Evolutionary conservation across 106 monocot genomes (phyloP).

Genomic region (Platanthera zijinensis): DNA sequence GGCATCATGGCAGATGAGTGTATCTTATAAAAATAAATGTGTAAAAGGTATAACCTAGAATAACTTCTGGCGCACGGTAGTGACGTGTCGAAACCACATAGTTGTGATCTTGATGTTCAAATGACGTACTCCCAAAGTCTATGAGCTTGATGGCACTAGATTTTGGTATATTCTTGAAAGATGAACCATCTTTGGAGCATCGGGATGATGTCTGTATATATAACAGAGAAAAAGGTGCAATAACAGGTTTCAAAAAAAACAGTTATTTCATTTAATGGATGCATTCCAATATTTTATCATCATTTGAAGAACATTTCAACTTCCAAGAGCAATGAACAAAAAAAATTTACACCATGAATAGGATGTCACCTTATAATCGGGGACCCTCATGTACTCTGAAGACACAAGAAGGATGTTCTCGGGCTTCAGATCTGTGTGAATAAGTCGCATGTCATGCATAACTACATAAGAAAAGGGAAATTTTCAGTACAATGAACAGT

Average conservation of each 20-base stretch:
- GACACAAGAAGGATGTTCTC: constrained; percentile 97
- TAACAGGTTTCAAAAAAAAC: not conserved
- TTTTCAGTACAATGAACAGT: not conserved
- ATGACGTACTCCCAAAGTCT: constrained; percentile 97
- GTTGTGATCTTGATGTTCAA: constrained; percentile 93
- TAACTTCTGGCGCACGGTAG: constrained; percentile 96
- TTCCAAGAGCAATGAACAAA: not conserved
- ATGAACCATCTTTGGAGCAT: constrained; percentile 38
- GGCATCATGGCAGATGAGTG: not conserved
- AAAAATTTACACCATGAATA: not conserved
- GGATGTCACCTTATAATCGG: constrained; percentile 66
- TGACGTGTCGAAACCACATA: constrained; percentile 96
- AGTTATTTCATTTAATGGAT: not conserved
- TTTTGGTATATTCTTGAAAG: constrained; percentile 73
- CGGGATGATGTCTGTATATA: constrained; percentile 32
- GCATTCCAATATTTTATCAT: not conserved
- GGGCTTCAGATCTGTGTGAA: constrained; percentile 97
- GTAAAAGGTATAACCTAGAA: constrained; percentile 45
- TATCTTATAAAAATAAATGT: not conserved
- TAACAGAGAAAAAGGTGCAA: constrained; percentile 7
- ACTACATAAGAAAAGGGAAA: constrained; percentile 37
- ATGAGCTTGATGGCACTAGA: constrained; percentile 95
- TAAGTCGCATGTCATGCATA: constrained; percentile 91
- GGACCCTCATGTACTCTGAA: constrained; percentile 63
- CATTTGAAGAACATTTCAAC: not conserved